Evolutionary conservation across 768 basidiomycete species (phyloP).

Genomic region (Polyporus arcularius): DNA sequence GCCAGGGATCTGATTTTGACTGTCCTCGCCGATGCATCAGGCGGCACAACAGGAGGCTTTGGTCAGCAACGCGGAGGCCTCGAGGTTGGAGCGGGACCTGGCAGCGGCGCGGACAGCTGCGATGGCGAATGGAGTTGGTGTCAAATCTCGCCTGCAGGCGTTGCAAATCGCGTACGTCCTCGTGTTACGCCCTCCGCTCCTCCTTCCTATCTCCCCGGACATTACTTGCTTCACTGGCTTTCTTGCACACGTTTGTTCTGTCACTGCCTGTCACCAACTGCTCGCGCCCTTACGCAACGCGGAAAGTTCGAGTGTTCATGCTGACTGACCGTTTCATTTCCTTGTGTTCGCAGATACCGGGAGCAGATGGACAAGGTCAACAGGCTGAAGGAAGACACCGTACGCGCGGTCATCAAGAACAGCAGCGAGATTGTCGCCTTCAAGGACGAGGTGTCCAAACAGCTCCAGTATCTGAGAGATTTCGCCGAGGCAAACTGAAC

Average conservation of each 20-base stretch:
- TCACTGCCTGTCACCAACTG: neutral
- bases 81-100: slow-evolving; percentile 68
- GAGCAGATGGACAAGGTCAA: slow-evolving; percentile 78
- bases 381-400: slow-evolving; percentile 75
- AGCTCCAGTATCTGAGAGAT: slow-evolving; percentile 66
- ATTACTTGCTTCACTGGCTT: neutral
- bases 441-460: slow-evolving; percentile 75
- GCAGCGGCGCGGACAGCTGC: slow-evolving; percentile 76
- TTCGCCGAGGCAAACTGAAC: slow-evolving; percentile 58
- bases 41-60: slow-evolving; percentile 76
- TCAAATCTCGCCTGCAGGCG: slow-evolving; percentile 75
- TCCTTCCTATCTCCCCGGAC: neutral
- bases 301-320: neutral
- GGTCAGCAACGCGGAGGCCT: slow-evolving; percentile 65
- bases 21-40: slow-evolving; percentile 35
- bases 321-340: neutral
- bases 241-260: neutral
- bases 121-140: slow-evolving; percentile 78
- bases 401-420: slow-evolving; percentile 80
- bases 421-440: slow-evolving; percentile 82
- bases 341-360: slow-evolving; percentile 52
- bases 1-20: neutral
- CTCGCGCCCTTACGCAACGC: neutral
- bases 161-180: slow-evolving; percentile 70
- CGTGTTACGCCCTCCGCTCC: neutral